These are phyloP conservation scores for Yamadazyma laniorum DNA, from an alignment of 805 yeast genomes.

Conservation along the genomic window DNA sequence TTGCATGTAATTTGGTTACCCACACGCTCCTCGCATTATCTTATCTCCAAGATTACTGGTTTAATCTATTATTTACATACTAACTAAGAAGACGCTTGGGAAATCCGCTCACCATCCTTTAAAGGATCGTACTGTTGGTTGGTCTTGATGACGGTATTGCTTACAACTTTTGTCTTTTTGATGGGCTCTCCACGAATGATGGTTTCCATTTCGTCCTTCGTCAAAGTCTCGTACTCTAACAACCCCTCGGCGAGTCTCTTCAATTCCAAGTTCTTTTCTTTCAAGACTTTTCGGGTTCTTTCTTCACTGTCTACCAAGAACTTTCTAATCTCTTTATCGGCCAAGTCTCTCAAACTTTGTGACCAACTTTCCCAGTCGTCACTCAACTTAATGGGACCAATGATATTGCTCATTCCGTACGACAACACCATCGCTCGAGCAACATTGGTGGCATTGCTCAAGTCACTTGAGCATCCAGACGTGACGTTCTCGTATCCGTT, in stretches of 20 bases:
- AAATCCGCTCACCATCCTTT: slow-evolving; percentile 6
- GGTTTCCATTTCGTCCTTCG: slow-evolving; percentile 84
- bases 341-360: slow-evolving; percentile 78
- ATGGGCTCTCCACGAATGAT: slow-evolving; percentile 78
- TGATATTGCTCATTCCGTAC: slow-evolving; percentile 91
- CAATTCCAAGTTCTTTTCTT: slow-evolving; percentile 64
- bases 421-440: slow-evolving; percentile 97
- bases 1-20: no score
- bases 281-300: slow-evolving; percentile 70
- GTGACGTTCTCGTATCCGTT: slow-evolving; percentile 93
- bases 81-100: neutral
- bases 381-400: slow-evolving; percentile 88
- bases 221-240: slow-evolving; percentile 92
- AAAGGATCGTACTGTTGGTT: slow-evolving; percentile 8
- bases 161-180: slow-evolving; percentile 61
- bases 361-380: slow-evolving; percentile 97
- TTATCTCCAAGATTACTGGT: neutral
- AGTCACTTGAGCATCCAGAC: slow-evolving; percentile 91
- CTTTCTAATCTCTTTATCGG: slow-evolving; percentile 87
- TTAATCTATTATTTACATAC: slow-evolving; percentile 3
- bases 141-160: slow-evolving; percentile 62
- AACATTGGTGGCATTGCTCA: slow-evolving; percentile 82
- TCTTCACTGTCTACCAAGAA: slow-evolving; percentile 72
- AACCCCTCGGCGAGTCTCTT: slow-evolving; percentile 89
- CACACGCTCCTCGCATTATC: neutral